phyloP scores from a whole-genome alignment of 2,329 filamentous ascomycete genomes.

The Claviceps quebecensis region DNA sequence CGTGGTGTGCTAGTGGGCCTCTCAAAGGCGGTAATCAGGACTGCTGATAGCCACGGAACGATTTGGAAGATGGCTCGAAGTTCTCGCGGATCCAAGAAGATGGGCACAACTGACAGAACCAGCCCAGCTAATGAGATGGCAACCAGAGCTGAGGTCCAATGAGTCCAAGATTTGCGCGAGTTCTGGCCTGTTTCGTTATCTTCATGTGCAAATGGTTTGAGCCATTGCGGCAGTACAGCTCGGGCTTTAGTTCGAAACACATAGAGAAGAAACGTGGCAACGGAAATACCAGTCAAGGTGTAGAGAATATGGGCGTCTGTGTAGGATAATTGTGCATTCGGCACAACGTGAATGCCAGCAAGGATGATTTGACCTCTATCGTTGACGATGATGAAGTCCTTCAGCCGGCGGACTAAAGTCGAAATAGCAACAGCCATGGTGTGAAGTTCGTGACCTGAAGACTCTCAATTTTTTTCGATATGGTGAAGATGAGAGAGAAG shows the following conservation, averaged over 20 bases:
- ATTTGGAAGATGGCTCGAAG: conserved; percentile 19
- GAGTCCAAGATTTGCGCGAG: conserved; percentile 21
- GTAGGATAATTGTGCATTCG: background rate
- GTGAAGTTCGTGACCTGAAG: background rate
- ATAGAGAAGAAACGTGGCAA: conserved; percentile 18
- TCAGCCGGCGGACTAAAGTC: background rate
- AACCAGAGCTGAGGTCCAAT: conserved; percentile 24
- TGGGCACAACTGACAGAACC: conserved; percentile 17
- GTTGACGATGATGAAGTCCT: background rate
- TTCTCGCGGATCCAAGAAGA: conserved; percentile 16
- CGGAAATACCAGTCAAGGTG: conserved; percentile 12
- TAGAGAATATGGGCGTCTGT: conserved; percentile 10
- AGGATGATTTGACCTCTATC: background rate
- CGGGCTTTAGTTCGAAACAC: conserved; percentile 13
- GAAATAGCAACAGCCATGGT: background rate
- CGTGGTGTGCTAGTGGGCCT: conserved; percentile 29
- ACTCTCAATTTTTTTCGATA: background rate
- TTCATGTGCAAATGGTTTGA: conserved; percentile 30
- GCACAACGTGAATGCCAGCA: background rate
- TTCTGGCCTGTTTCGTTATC: conserved; percentile 8
- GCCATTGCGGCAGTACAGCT: conserved; percentile 24
- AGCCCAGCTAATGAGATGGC: conserved; percentile 21
- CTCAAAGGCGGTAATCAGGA: conserved; percentile 23
- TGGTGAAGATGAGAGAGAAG: background rate
- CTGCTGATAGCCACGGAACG: conserved; percentile 24